Base-by-base conservation (phyloP, 2,329 filamentous ascomycete species). In the Fusarium coffeatum region DNA sequence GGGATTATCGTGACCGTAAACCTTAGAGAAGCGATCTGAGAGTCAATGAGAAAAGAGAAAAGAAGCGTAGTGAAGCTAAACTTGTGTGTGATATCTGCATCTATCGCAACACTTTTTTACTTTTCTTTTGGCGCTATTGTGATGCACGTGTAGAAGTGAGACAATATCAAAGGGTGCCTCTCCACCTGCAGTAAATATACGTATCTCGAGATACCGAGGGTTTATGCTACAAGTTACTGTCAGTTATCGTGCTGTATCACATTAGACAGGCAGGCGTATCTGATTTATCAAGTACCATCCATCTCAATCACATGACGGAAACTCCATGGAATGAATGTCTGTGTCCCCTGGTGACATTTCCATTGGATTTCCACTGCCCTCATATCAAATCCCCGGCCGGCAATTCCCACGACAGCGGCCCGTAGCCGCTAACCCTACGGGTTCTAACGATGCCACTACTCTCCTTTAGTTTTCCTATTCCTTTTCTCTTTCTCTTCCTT, bases 111-210 rank as follows among this genome's bases (percentile, higher is more conserved):
- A 64, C 54, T 22, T 37, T 51, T 59, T 27, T n/a, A 32, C 20
- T 16, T 23, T 11, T 15, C 23, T 15, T 25, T 65, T 48, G 23
- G 18, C 47, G 25, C 32, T 20, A 41, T 50, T 6, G 45, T 34
- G 45, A 40, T 49, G 22, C 59, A 37, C 41, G 12, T 37, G 23
- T 18, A 22, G n/a, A 27, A 20, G 43, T 34, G 40, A 51, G 45
- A 37, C 47, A 53, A 47, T 46, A 37, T 43, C 32, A 43, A 55
- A 34, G 32, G 64, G 64, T 32, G 48, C 32, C 30, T 62, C 48
- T 55, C 46, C 56, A 62, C 64, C 11, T 37, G 34, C 6, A n/a
- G 34, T 37, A 4, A 23, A 6, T n/a, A 37, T 37, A 37, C 34
- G 34, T 37, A 37, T n/a, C 18, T 37, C 6, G 10, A 37, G 18